These are phyloP conservation scores for Penicillium verhagenii DNA, from an alignment of 495 filamentous ascomycete species.

Conservation along the genomic window DNA sequence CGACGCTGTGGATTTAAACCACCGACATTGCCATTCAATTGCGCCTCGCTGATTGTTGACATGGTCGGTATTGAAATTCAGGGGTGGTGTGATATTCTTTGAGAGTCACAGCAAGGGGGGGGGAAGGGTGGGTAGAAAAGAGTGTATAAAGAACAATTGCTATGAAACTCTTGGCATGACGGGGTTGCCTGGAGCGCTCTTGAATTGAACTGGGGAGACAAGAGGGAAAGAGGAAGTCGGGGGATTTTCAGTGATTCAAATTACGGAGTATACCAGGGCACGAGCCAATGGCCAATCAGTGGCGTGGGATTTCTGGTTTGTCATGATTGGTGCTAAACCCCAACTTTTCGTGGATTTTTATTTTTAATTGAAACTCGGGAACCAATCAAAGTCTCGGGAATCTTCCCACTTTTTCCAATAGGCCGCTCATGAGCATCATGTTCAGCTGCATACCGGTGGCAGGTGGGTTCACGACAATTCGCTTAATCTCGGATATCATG, in stretches of 20 bases:
- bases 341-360: neutral
- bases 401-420: neutral
- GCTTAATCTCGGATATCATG: neutral
- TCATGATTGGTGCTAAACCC: constrained; percentile 10
- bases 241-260: constrained; percentile 8
- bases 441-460: no score
- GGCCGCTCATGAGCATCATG: neutral
- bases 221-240: neutral
- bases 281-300: constrained; percentile 8
- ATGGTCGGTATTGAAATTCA: constrained; percentile 14
- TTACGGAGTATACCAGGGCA: constrained; percentile 11
- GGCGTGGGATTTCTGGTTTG: constrained; percentile 4
- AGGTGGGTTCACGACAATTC: neutral
- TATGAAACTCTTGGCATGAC: neutral
- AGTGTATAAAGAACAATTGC: neutral
- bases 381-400: neutral
- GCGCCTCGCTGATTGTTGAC: constrained; percentile 10
- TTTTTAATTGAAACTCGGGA: neutral
- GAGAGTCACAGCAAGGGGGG: neutral
- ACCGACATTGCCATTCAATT: constrained; percentile 16
- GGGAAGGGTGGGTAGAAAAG: neutral
- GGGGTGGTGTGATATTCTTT: constrained; percentile 2
- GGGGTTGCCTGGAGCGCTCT: no score
- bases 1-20: constrained; percentile 6
- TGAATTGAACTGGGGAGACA: constrained; percentile 2